phyloP scores from a whole-genome alignment of 805 yeast species.

The Metschnikowia drakensbergensis region DNA sequence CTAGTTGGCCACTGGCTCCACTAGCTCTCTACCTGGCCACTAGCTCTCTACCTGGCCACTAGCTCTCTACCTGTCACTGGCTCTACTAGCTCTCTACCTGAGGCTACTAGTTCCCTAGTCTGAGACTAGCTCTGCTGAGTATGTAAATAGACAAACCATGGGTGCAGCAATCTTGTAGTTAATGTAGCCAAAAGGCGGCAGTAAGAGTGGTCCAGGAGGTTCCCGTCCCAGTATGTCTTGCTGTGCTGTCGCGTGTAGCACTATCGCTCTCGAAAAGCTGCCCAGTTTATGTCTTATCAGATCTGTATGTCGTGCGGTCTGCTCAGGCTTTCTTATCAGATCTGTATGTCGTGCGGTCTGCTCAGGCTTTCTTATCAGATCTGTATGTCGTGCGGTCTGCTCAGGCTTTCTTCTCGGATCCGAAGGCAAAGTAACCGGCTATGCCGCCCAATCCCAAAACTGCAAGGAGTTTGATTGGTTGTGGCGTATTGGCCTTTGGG shows the following conservation, averaged over 20 bases:
- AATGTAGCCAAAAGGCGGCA: neutral
- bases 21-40: no score
- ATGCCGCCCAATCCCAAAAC: slow-evolving; percentile 20
- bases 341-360: neutral
- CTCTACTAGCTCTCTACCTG: no score
- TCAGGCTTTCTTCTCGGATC: neutral
- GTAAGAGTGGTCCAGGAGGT: no score
- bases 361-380: neutral
- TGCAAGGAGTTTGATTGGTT: slow-evolving; percentile 9
- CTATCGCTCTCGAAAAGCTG: no score
- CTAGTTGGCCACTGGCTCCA: neutral
- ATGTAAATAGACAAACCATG: slow-evolving; percentile 2
- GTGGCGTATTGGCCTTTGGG: slow-evolving; percentile 5
- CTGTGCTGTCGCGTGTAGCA: no score
- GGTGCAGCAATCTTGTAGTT: neutral
- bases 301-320: no score
- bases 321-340: no score
- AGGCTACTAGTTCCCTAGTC: no score
- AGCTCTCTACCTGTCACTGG: no score
- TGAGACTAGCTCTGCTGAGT: neutral
- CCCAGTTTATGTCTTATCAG: no score
- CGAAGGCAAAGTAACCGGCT: slow-evolving; percentile 16
- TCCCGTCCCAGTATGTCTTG: no score
- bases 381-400: neutral
- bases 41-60: no score